Evolutionary conservation across 108 stramenopile genomes (phyloP).

Genomic region (Skeletonema marinoi): DNA sequence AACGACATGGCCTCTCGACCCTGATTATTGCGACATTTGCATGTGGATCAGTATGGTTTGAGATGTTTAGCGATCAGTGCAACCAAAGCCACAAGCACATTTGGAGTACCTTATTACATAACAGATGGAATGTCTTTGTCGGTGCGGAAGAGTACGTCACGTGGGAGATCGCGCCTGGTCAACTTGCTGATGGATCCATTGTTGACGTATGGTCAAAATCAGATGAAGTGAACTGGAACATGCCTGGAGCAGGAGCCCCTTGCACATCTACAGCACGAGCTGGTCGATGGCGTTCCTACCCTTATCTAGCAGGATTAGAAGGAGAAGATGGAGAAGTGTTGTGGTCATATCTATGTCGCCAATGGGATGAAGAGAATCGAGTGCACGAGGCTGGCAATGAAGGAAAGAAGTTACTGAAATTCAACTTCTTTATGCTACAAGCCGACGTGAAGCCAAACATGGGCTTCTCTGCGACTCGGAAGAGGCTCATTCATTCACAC

Average conservation of each 20-base stretch:
- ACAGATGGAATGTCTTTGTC: slow-evolving; percentile 90
- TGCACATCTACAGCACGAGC: slow-evolving; percentile 81
- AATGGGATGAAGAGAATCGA: slow-evolving; percentile 77
- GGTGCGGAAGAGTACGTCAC: slow-evolving; percentile 89
- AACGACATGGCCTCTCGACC: slow-evolving; percentile 22
- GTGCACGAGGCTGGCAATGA: slow-evolving; percentile 34
- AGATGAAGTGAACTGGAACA: slow-evolving; percentile 66
- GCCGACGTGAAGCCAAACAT: slow-evolving; percentile 84
- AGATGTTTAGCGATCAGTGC: slow-evolving; percentile 64
- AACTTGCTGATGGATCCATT: slow-evolving; percentile 73
- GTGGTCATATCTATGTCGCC: slow-evolving; percentile 81
- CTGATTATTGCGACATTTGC: slow-evolving; percentile 51
- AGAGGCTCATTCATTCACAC: slow-evolving; percentile 77
- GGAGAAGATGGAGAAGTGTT: slow-evolving; percentile 78
- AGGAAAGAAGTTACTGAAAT: slow-evolving; percentile 63
- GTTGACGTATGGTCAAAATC: slow-evolving; percentile 83
- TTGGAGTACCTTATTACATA: slow-evolving; percentile 80
- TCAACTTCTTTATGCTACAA: slow-evolving; percentile 90
- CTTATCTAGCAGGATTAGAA: slow-evolving; percentile 76
- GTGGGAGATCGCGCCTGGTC: slow-evolving; percentile 89
- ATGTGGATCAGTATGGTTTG: slow-evolving; percentile 77
- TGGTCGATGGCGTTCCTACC: slow-evolving; percentile 86
- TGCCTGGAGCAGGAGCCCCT: slow-evolving; percentile 84
- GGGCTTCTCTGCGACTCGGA: slow-evolving; percentile 81
- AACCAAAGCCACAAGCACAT: slow-evolving; percentile 67